These are phyloP conservation scores for Aspergillus proliferans DNA, from an alignment of 2,329 filamentous ascomycete species.

Conservation along the genomic window DNA sequence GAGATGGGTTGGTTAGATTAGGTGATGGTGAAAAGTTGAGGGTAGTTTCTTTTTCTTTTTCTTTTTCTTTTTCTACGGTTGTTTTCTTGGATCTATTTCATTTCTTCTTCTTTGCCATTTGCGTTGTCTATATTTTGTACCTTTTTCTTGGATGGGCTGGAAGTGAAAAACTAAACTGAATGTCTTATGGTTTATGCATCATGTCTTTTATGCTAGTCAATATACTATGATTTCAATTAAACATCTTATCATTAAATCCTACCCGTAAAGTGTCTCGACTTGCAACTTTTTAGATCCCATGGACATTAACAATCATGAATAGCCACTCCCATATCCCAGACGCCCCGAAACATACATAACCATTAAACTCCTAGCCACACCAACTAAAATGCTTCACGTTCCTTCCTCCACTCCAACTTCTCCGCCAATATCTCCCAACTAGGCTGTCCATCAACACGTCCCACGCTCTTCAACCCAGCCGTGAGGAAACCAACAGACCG, in stretches of 20 bases:
- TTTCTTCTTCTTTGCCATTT: neutral
- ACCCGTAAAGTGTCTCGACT: no score
- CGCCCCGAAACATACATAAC: neutral
- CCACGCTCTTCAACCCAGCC: constrained; percentile 66
- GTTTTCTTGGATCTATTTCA: neutral
- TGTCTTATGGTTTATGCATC: neutral
- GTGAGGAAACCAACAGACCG: constrained; percentile 63
- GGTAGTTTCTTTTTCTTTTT: neutral
- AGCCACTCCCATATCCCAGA: no score
- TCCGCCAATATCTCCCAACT: constrained; percentile 79
- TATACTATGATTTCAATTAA: no score
- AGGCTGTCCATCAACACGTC: constrained; percentile 64
- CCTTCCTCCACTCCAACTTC: constrained; percentile 56
- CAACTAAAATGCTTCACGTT: neutral
- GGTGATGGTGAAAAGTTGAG: neutral
- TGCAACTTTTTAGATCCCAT: no score
- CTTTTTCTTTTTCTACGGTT: neutral
- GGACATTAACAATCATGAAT: no score
- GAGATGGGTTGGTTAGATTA: constrained; percentile 67
- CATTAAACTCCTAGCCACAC: neutral
- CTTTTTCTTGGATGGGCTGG: neutral
- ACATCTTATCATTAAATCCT: no score
- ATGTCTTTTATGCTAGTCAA: neutral
- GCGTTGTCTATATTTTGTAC: neutral
- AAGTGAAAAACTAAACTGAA: neutral